These are phyloP conservation scores for Phytopythium delawarense DNA, from an alignment of 352 stramenopile species.

Conservation along the genomic window DNA sequence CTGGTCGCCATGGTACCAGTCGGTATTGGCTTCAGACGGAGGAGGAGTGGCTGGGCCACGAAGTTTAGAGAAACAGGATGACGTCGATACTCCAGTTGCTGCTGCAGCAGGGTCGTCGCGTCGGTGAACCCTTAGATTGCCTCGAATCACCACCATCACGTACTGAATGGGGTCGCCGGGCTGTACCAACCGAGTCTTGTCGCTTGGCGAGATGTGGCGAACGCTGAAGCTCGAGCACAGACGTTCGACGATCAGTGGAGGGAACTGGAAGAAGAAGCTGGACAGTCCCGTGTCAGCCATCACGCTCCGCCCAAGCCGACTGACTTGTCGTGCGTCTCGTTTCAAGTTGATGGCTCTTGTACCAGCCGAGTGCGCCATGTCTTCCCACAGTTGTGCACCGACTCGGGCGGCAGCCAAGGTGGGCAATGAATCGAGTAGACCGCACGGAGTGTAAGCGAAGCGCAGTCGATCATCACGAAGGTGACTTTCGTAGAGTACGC, in stretches of 20 bases:
- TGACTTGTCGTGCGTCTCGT: too few relatives aligned
- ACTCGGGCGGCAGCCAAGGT: too few relatives aligned
- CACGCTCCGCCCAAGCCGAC: constrained; percentile 19
- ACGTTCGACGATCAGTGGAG: constrained; percentile 46
- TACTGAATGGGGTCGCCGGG: constrained; percentile 19
- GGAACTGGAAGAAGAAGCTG: constrained; percentile 54
- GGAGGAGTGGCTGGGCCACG: neutral
- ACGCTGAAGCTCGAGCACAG: constrained; percentile 43
- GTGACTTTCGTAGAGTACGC: constrained; percentile 28
- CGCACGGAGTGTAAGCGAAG: constrained; percentile 27
- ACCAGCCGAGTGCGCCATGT: neutral
- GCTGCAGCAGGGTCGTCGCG: neutral
- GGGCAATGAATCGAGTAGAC: neutral
- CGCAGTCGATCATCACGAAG: constrained; percentile 37
- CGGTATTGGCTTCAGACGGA: neutral
- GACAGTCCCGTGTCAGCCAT: constrained; percentile 23
- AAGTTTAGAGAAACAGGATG: neutral
- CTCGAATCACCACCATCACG: constrained; percentile 34
- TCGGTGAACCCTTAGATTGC: constrained; percentile 12
- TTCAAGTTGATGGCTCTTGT: neutral
- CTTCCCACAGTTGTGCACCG: neutral
- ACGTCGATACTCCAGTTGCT: neutral
- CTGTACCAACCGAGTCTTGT: constrained; percentile 12
- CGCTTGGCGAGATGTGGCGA: constrained; percentile 11
- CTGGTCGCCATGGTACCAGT: constrained; percentile 4